Evolutionary conservation across 257 asterid species (phyloP).

Genomic region (Salvia splendens): DNA sequence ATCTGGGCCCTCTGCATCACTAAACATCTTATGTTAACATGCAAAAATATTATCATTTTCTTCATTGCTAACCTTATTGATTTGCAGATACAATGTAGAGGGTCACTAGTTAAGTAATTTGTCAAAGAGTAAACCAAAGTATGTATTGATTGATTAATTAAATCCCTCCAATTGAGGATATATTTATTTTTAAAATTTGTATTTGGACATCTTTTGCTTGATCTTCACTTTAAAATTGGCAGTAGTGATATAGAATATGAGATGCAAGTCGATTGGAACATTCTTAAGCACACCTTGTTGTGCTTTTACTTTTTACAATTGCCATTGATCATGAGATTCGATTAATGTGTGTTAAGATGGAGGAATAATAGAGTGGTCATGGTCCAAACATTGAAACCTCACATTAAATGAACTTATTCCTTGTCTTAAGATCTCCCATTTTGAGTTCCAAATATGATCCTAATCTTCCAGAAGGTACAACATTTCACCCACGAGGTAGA

Average conservation of each 20-base stretch:
- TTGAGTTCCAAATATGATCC: constrained; percentile 23
- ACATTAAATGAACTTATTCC: constrained; percentile 34
- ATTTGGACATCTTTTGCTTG: constrained; percentile 36
- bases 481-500: neutral
- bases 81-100: too few relatives aligned
- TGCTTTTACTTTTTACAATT: constrained; percentile 33
- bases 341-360: constrained; percentile 28
- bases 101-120: too few relatives aligned
- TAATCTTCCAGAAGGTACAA: constrained; percentile 27
- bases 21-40: too few relatives aligned
- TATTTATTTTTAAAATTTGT: neutral
- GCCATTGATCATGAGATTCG: constrained; percentile 35
- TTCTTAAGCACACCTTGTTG: constrained; percentile 44
- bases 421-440: constrained; percentile 31
- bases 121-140: too few relatives aligned
- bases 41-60: too few relatives aligned
- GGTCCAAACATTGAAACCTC: constrained; percentile 37
- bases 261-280: constrained; percentile 48
- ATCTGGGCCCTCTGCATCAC: too few relatives aligned
- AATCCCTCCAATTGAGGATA: too few relatives aligned
- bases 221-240: constrained; percentile 23
- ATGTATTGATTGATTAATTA: too few relatives aligned
- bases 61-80: too few relatives aligned
- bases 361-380: constrained; percentile 24
- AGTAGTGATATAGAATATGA: constrained; percentile 27